These are phyloP conservation scores for Metschnikowia cerradonensis DNA, from an alignment of 805 yeast genomes.

Conservation along the genomic window DNA sequence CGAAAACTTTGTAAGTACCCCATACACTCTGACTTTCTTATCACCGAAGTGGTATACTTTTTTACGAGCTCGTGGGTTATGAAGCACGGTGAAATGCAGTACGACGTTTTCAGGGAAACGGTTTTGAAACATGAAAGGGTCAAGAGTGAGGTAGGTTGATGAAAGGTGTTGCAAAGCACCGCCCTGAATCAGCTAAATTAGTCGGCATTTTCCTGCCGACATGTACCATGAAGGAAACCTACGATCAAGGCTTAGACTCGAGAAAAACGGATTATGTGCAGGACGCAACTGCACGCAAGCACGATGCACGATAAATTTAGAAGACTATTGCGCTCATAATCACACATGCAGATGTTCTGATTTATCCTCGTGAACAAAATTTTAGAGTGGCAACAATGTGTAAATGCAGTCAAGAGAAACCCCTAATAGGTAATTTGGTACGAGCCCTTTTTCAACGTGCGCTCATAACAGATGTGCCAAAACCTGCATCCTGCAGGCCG, in stretches of 20 bases:
- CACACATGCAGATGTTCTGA: not conserved
- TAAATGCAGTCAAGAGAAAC: not conserved
- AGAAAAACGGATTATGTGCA: not conserved
- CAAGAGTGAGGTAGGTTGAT: not conserved
- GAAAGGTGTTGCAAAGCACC: not conserved
- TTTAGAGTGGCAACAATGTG: not conserved
- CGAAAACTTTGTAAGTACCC: not conserved
- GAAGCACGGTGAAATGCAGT: not conserved
- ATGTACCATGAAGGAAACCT: not conserved
- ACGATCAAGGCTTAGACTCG: not conserved
- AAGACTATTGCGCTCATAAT: not conserved
- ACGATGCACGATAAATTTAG: not conserved
- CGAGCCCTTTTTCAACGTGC: not conserved
- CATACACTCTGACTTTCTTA: not conserved
- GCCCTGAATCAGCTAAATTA: not conserved
- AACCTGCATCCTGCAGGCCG: not conserved
- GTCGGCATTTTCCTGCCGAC: not conserved
- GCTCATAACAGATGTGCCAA: not conserved
- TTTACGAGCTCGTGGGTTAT: not conserved
- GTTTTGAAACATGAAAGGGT: not conserved
- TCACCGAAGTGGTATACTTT: no score
- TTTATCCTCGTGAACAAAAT: not conserved
- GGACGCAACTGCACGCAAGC: not conserved
- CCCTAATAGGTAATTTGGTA: not conserved
- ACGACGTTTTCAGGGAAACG: not conserved